phyloP scores from a whole-genome alignment of 352 stramenopile species.

The Albugo laibachii region DNA sequence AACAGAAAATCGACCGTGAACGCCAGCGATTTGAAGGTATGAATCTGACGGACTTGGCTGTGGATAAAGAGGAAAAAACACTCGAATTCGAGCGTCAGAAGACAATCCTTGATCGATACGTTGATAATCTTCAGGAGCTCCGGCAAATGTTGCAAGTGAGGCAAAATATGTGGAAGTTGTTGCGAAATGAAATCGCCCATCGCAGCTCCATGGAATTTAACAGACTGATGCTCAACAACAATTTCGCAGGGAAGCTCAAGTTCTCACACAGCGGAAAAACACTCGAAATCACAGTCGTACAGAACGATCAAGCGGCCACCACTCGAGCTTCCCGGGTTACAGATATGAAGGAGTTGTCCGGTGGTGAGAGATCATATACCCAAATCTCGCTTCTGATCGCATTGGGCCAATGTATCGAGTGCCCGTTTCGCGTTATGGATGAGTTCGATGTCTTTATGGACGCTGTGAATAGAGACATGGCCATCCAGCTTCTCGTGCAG shows the following conservation, averaged over 20 bases:
- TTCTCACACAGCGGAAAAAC: slow-evolving; percentile 58
- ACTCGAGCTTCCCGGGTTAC: slow-evolving; percentile 68
- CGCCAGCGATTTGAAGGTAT: slow-evolving; percentile 61
- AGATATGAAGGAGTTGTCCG: slow-evolving; percentile 94
- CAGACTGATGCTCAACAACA: slow-evolving; percentile 66
- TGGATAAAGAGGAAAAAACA: slow-evolving; percentile 55
- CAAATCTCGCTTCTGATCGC: slow-evolving; percentile 93
- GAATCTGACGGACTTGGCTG: slow-evolving; percentile 47
- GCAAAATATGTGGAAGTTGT: slow-evolving; percentile 46
- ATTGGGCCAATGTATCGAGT: slow-evolving; percentile 80
- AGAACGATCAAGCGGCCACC: slow-evolving; percentile 52
- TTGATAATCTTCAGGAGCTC: slow-evolving; percentile 35
- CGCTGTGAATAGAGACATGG: slow-evolving; percentile 89
- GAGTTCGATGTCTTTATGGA: slow-evolving; percentile 99
- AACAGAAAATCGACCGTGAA: slow-evolving; percentile 54
- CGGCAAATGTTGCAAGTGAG: slow-evolving; percentile 56
- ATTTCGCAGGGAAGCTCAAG: slow-evolving; percentile 68
- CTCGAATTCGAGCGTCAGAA: slow-evolving; percentile 55
- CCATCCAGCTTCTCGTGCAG: slow-evolving; percentile 86
- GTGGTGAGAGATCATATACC: slow-evolving; percentile 91
- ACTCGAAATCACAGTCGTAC: slow-evolving; percentile 60
- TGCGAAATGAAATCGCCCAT: slow-evolving; percentile 60
- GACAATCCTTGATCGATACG: slow-evolving; percentile 31
- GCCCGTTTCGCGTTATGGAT: slow-evolving; percentile 94
- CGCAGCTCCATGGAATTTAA: slow-evolving; percentile 71